These are phyloP conservation scores for Calocybe indica DNA, from an alignment of 768 basidiomycete genomes.

Conservation along the genomic window DNA sequence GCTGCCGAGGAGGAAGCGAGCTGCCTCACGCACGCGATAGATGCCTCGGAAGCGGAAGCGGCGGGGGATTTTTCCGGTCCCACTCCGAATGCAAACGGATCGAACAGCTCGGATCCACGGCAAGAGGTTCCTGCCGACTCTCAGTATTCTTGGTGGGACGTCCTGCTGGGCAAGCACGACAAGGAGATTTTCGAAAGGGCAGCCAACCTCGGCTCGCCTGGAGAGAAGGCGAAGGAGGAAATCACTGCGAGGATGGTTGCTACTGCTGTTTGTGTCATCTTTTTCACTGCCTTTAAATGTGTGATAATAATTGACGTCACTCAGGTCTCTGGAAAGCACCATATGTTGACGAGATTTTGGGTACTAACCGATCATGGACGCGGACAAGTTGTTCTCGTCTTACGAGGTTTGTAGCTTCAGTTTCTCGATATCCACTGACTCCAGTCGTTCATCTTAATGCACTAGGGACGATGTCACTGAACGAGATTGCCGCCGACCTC, in stretches of 20 bases:
- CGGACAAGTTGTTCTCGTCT: constrained; percentile 68
- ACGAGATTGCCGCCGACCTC: constrained; percentile 81
- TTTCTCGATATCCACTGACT: too few species aligned
- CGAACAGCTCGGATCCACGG: constrained; percentile 9
- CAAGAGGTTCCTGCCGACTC: constrained; percentile 11
- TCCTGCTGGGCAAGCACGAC: constrained; percentile 75
- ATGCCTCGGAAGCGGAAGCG: constrained; percentile 66
- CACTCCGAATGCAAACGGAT: constrained; percentile 4
- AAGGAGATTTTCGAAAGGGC: constrained; percentile 76
- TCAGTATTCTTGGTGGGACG: constrained; percentile 79
- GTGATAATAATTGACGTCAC: constrained; percentile 1
- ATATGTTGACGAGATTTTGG: constrained; percentile 81
- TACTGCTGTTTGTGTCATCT: constrained; percentile 35
- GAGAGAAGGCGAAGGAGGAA: constrained; percentile 22
- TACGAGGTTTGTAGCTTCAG: constrained; percentile 41
- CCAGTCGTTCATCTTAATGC: not conserved
- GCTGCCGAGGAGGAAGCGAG: constrained; percentile 50
- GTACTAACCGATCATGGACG: constrained; percentile 77
- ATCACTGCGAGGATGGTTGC: constrained; percentile 41
- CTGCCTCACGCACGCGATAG: constrained; percentile 52
- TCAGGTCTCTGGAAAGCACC: constrained; percentile 55
- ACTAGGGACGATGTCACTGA: constrained; percentile 77
- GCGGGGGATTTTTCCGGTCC: constrained; percentile 31
- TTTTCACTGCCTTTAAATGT: not conserved
- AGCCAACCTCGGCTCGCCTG: constrained; percentile 24